A percentile compares a stretch with the other conserved stretches of the same genome.
Conservation (phyloP, 1,284 basidiomycete species). For the Marasmius tenuissimus region DNA sequence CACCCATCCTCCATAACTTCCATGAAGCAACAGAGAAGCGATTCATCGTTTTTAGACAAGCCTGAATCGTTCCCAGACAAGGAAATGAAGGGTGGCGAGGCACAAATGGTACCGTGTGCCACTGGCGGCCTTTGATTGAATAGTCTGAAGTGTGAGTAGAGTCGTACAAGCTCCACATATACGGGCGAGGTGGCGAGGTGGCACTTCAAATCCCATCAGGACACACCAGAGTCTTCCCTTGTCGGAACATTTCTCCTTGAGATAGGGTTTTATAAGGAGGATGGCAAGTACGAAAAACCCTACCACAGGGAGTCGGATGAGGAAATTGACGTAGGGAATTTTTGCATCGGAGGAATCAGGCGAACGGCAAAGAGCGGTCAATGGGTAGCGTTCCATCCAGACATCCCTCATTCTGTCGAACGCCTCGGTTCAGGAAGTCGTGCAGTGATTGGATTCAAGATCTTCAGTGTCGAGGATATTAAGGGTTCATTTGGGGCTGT, state of each 20-base stretch:
- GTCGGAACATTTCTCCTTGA: constrained; percentile 31
- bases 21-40: no score
- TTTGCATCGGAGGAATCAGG: constrained; percentile 13
- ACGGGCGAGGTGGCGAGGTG: constrained; percentile 27
- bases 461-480: constrained; percentile 23
- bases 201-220: constrained; percentile 27
- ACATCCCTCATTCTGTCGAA: constrained; percentile 31
- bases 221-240: constrained; percentile 26
- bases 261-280: no score
- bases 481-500: constrained; percentile 26
- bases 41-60: no score
- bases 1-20: no score
- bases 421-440: constrained; percentile 21
- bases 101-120: no score
- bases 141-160: constrained; percentile 24
- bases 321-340: background rate
- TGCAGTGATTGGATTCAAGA: constrained; percentile 31
- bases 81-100: no score
- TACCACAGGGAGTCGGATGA: no score
- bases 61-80: no score
- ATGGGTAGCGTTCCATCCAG: constrained; percentile 39
- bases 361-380: constrained; percentile 10
- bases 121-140: no score
- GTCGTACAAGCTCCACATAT: constrained; percentile 32
- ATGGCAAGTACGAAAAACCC: no score